A percentile compares a stretch with the other conserved stretches of the same genome.
phyloP scores from a whole-genome alignment of 495 filamentous ascomycete species.

The Podospora australis region DNA sequence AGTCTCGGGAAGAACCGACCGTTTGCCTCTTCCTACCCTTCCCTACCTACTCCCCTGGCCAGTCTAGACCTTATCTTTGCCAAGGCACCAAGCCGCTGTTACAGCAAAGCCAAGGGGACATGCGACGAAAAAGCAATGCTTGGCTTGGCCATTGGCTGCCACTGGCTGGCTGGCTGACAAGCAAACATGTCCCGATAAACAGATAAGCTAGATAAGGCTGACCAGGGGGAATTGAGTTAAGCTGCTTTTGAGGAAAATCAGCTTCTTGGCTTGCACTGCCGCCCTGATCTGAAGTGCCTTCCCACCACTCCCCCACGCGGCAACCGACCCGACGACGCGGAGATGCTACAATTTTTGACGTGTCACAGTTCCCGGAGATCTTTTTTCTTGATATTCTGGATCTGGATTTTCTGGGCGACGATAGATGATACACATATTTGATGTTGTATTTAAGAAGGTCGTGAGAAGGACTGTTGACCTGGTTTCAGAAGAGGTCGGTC shows the following conservation, averaged over 20 bases:
- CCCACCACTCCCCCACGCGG: not conserved
- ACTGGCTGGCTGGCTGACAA: not conserved
- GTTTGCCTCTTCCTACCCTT: no score
- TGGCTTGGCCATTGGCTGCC: not conserved
- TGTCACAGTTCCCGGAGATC: not conserved
- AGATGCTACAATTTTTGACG: not conserved
- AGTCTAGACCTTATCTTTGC: conserved; percentile 3
- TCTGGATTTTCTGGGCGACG: no score
- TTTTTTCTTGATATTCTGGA: not conserved
- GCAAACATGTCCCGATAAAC: no score
- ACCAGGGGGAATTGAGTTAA: not conserved
- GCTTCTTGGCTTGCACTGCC: no score
- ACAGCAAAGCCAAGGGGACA: no score
- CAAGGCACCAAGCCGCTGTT: not conserved
- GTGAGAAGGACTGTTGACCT: not conserved
- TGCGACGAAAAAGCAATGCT: not conserved
- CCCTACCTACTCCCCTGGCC: not conserved
- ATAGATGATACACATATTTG: not conserved
- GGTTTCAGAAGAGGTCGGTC: no score
- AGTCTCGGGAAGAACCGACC: not conserved
- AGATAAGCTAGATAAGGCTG: not conserved
- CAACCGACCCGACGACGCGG: not conserved
- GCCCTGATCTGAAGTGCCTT: not conserved
- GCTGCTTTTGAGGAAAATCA: not conserved
- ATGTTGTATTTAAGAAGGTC: no score